Percentiles rank a stretch among this genome's conserved stretches.
phyloP scores from a whole-genome alignment of 345 rosid species.

The Populus alba region DNA sequence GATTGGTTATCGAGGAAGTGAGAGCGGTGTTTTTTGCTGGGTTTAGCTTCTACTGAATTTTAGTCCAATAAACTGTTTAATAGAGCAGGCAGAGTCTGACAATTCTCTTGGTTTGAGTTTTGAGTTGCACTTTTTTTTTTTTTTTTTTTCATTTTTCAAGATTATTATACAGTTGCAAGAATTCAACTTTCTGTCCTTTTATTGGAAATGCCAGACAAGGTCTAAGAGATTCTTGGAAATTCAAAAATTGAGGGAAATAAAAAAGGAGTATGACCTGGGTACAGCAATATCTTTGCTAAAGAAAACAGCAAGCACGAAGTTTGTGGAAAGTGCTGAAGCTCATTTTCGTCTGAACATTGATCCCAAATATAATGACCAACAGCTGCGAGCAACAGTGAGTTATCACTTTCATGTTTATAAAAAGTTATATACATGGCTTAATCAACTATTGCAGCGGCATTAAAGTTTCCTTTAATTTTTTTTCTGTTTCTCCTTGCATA shows the following conservation, averaged over 20 bases:
- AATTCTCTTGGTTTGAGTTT: neutral
- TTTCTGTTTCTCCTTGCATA: conserved; percentile 22
- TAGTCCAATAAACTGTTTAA: conserved; percentile 1
- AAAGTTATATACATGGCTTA: neutral
- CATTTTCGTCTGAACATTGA: conserved; percentile 97
- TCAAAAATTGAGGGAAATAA: conserved; percentile 87
- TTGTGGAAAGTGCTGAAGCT: conserved; percentile 87
- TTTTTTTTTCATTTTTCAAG: conserved; percentile 9
- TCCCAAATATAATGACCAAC: conserved; percentile 96
- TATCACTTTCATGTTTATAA: neutral
- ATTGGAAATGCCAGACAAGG: conserved; percentile 65
- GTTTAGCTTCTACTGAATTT: neutral
- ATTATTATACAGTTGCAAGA: conserved; percentile 9
- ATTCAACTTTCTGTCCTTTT: conserved; percentile 11
- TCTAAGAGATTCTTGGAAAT: conserved; percentile 98
- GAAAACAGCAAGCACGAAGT: conserved; percentile 62
- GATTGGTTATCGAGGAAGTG: neutral
- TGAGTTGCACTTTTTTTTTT: neutral
- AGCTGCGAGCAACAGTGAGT: conserved; percentile 88
- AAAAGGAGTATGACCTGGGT: conserved; percentile 65
- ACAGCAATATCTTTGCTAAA: conserved; percentile 80
- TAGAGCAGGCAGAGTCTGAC: neutral
- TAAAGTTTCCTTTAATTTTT: conserved; percentile 8
- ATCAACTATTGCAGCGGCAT: neutral
- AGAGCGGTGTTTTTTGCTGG: neutral